These are phyloP conservation scores for Phlebiopsis gigantea DNA, from an alignment of 768 basidiomycete species.

Conservation along the genomic window DNA sequence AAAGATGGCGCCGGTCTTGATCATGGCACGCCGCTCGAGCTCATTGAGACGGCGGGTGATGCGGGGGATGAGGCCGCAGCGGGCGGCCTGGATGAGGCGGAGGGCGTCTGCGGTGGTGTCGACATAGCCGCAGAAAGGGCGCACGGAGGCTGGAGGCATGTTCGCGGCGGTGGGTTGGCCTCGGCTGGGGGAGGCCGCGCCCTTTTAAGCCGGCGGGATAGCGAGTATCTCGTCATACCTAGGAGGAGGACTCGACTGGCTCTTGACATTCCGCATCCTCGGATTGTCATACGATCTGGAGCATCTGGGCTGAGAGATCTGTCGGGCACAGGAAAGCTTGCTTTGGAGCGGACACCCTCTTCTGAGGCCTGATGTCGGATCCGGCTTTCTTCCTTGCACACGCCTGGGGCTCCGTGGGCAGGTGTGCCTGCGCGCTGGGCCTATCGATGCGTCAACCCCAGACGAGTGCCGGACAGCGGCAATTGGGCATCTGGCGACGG, in stretches of 20 bases:
- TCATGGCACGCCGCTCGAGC: constrained; percentile 56
- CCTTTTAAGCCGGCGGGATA: background rate
- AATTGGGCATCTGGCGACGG: too few species aligned
- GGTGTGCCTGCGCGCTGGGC: background rate
- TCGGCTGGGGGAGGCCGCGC: background rate
- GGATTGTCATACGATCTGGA: constrained; percentile 11
- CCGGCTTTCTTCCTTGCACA: constrained; percentile 8
- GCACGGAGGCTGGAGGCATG: constrained; percentile 23
- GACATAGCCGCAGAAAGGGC: constrained; percentile 74
- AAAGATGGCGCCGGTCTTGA: constrained; percentile 64
- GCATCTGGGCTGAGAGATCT: constrained; percentile 10
- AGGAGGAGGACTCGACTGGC: background rate
- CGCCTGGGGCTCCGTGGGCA: constrained; percentile 12
- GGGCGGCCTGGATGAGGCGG: constrained; percentile 77
- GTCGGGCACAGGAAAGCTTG: background rate
- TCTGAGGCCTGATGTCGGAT: background rate
- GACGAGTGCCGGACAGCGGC: too few species aligned
- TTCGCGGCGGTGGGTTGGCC: background rate
- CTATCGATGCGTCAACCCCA: background rate
- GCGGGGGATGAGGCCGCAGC: constrained; percentile 72
- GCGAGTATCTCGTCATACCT: background rate
- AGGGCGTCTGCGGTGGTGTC: constrained; percentile 80
- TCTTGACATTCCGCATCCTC: constrained; percentile 7
- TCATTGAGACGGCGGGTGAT: constrained; percentile 84
- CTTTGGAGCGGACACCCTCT: constrained; percentile 6